Base-by-base conservation (phyloP, 1,139 yeast genomes). In the Candida smagusa region DNA sequence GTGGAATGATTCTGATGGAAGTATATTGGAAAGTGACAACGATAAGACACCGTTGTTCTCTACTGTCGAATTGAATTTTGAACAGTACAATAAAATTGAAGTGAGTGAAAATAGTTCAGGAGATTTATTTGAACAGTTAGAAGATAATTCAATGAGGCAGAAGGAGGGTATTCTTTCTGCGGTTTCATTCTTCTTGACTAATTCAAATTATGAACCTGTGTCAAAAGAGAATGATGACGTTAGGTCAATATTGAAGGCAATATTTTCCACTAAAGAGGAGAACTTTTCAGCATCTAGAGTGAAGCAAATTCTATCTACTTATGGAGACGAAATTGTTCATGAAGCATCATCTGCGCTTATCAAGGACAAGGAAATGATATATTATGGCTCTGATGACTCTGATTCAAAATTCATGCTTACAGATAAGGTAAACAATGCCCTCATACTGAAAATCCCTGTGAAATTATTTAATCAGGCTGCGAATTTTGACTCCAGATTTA, bases 251-350 rank as follows among this genome's bases (percentile, higher is more conserved):
- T 50, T 75, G 31, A 79, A 82, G 49, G 79, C 90, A 1, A 69
- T 84, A 6, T 74, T 84, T 48, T 74, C 84, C 0, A 79, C 88
- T 0, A 70, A 73, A 0, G 66, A 67, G 12, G 70, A 66, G 1
- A 59, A 63, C 8, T 77, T 79, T 40, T 65, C 76, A 9, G 59
- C 77, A 2, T 52, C 58, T 6, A 55, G 61, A 38, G 77, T 77
- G 6, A 68, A 63, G 34, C 54, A 54, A 29, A 56, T 79, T 6
- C 68, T 81, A 34, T 60, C 65, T 0, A 51, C 54, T 5, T 68
- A 63, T 44, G 73, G 74, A 2, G 75, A 75, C 9, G 65, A 61
- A 0, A 58, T 54, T 0, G 70, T 77, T n/a, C 61, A 75, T 12
- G 54, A 56, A 9, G 87, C 86, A 0, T 63, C 81, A 6, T 57